These are phyloP conservation scores for Alternaria metachromatica DNA, from an alignment of 2,329 filamentous ascomycete species.

Conservation along the genomic window DNA sequence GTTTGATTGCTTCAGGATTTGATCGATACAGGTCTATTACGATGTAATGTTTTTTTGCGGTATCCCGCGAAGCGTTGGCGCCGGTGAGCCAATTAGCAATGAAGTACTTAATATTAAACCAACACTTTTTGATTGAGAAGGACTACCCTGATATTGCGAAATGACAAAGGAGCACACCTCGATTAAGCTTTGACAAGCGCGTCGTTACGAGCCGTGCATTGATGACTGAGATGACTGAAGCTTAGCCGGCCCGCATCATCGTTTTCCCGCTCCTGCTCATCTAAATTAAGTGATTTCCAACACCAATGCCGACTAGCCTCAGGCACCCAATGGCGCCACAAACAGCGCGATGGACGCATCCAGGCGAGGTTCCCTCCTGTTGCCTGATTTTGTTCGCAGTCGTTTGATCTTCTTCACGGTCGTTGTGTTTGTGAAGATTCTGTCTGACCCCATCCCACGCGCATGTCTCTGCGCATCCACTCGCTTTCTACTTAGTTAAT, in stretches of 20 bases:
- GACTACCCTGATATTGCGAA: neutral
- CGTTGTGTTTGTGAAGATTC: constrained; percentile 3
- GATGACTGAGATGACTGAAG: neutral
- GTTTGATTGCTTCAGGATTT: neutral
- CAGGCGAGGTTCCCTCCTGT: neutral
- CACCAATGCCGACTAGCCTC: constrained; percentile 6
- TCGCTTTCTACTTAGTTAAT: constrained; percentile 11
- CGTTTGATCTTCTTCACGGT: constrained; percentile 1
- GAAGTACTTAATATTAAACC: neutral
- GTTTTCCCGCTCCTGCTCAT: neutral
- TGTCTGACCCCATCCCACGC: constrained; percentile 1
- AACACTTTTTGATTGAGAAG: neutral
- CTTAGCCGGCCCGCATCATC: neutral
- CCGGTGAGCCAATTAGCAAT: neutral
- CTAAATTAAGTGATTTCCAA: constrained; percentile 6
- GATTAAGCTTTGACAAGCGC: constrained; percentile 3
- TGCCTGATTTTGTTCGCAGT: constrained; percentile 4
- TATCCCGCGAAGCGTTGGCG: neutral
- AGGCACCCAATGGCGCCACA: constrained; percentile 9
- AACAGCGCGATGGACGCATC: neutral
- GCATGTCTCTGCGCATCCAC: constrained; percentile 15
- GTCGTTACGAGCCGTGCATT: neutral
- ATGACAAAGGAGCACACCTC: neutral
- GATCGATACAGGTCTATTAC: neutral
- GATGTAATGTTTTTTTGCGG: neutral